Evolutionary conservation across 352 stramenopile genomes (phyloP).

Genomic region (Phytophthora niederhauseri): DNA sequence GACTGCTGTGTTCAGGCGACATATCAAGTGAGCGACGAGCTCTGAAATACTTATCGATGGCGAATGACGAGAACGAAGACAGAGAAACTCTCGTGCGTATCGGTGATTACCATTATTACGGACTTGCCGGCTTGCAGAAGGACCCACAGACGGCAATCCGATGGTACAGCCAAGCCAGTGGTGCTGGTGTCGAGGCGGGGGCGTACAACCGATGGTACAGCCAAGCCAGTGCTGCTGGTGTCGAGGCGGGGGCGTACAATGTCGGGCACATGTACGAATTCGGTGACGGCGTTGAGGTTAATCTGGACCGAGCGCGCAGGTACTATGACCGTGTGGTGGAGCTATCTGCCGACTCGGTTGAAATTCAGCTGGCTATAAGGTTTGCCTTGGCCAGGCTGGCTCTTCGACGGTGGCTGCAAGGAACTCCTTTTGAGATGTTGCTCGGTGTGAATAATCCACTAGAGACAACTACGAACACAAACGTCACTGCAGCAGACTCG

Average conservation of each 20-base stretch:
- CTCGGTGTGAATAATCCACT: conserved; percentile 13
- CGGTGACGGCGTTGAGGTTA: conserved; percentile 52
- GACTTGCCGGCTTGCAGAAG: conserved; percentile 44
- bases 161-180: conserved; percentile 81
- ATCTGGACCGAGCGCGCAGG: conserved; percentile 54
- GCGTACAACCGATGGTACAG: conserved; percentile 84
- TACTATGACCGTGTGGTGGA: conserved; percentile 73
- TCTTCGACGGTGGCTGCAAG: conserved; percentile 39
- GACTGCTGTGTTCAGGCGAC: conserved; percentile 35
- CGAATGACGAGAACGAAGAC: conserved; percentile 50
- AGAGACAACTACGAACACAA: conserved; percentile 4
- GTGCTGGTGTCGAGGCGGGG: conserved; percentile 54
- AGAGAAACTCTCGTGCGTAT: conserved; percentile 70
- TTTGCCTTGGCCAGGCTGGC: conserved; percentile 45
- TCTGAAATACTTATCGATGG: conserved; percentile 45
- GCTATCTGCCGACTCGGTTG: conserved; percentile 39
- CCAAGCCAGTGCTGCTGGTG: conserved; percentile 65
- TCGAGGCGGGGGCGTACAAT: conserved; percentile 68
- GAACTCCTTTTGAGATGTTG: conserved; percentile 30
- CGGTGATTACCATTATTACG: conserved; percentile 83
- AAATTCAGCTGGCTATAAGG: conserved; percentile 41
- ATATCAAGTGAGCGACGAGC: conserved; percentile 37
- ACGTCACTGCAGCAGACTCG: conserved; percentile 15
- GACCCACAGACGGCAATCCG: conserved; percentile 46
- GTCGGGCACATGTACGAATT: conserved; percentile 80